Evolutionary conservation across 768 basidiomycete species (phyloP).

Genomic region (Strobilomyces confusus): DNA sequence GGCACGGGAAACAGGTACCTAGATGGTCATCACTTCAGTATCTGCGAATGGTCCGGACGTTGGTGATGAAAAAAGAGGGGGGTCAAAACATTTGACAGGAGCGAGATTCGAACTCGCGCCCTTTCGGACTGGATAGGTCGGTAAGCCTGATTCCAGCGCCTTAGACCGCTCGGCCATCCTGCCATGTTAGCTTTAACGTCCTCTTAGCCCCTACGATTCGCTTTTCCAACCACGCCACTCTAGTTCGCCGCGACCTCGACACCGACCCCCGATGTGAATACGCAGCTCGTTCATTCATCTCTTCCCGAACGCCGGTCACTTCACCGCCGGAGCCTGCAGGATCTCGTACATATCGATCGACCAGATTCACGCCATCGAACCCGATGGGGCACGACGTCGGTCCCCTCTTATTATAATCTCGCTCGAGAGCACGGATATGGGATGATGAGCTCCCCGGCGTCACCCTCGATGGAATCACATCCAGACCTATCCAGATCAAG

Average conservation of each 20-base stretch:
- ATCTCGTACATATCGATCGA: neutral
- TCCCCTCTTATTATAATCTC: neutral
- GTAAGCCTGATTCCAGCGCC: constrained; percentile 50
- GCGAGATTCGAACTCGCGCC: constrained; percentile 38
- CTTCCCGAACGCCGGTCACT: no score
- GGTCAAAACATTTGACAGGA: constrained; percentile 31
- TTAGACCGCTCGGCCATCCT: constrained; percentile 59
- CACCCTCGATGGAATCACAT: neutral
- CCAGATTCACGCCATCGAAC: neutral
- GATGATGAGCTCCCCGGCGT: no score
- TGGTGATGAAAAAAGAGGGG: no score
- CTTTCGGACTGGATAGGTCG: constrained; percentile 26
- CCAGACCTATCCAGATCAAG: constrained; percentile 1
- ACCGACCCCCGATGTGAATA: no score
- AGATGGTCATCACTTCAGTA: no score
- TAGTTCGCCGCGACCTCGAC: no score
- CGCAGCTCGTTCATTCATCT: no score
- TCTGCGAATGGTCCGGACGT: no score
- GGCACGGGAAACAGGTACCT: no score
- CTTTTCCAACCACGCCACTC: no score
- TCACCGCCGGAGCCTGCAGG: neutral
- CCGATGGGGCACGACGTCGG: neutral
- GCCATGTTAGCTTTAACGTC: constrained; percentile 5
- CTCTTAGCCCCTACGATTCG: neutral
- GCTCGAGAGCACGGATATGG: neutral